Conservation (phyloP, 768 basidiomycete genomes). For the Suillus hirtellus region DNA sequence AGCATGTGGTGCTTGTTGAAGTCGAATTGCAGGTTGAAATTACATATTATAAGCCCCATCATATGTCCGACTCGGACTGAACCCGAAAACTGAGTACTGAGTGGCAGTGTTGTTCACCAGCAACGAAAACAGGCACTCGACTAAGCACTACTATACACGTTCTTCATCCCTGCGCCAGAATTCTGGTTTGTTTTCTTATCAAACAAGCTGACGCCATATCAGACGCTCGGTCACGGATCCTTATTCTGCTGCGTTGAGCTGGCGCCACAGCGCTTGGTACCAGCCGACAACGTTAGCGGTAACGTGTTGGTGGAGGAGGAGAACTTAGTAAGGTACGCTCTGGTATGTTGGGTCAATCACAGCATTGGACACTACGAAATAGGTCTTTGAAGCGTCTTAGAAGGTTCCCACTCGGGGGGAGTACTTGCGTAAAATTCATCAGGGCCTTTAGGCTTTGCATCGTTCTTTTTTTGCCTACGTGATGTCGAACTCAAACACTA, state of each 20-base stretch:
- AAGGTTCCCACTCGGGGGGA: background rate
- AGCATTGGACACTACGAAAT: slow-evolving; percentile 1
- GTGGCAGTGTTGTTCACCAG: slow-evolving; percentile 3
- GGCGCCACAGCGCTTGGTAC: background rate
- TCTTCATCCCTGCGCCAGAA: background rate
- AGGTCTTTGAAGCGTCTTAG: background rate
- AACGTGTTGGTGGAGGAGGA: background rate
- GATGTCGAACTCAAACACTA: slow-evolving; percentile 21
- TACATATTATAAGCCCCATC: background rate
- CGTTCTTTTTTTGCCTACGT: slow-evolving; percentile 9
- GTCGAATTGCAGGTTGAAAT: background rate
- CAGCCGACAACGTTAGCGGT: slow-evolving; percentile 5
- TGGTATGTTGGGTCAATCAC: background rate
- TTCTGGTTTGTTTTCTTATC: background rate
- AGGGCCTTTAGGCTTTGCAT: background rate
- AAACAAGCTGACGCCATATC: background rate
- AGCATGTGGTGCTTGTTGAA: background rate
- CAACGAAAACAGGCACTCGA: slow-evolving; percentile 1
- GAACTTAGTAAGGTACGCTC: background rate
- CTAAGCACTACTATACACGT: background rate
- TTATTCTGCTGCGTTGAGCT: slow-evolving; percentile 2
- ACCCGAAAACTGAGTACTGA: background rate
- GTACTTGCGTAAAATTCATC: slow-evolving; percentile 6
- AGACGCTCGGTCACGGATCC: background rate
- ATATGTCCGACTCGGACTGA: background rate